These are phyloP conservation scores for Micractinium conductrix DNA, from an alignment of 139 green algal genomes.

Conservation along the genomic window DNA sequence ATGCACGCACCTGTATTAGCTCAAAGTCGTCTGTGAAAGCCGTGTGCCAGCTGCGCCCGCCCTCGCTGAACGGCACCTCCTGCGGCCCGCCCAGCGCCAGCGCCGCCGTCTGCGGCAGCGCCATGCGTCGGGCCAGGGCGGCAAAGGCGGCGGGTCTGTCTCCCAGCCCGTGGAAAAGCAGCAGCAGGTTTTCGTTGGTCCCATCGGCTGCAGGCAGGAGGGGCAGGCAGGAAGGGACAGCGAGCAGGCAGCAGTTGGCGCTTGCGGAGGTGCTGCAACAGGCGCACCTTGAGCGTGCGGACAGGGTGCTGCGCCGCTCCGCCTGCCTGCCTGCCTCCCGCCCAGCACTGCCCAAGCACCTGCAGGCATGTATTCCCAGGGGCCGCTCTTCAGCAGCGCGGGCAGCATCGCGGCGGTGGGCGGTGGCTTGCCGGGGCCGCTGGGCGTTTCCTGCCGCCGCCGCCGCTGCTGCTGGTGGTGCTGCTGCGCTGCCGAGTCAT, in stretches of 20 bases:
- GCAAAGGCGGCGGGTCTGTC: slow-evolving; percentile 44
- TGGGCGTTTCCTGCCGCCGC: neutral
- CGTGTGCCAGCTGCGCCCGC: slow-evolving; percentile 44
- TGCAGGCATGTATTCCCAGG: slow-evolving; percentile 27
- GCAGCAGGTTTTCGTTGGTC: slow-evolving; percentile 43
- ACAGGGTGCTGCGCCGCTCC: too few species aligned
- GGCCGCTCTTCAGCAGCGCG: neutral
- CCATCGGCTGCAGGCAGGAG: slow-evolving; percentile 41
- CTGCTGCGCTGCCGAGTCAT: neutral
- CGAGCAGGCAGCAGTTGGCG: too few species aligned
- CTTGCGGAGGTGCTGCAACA: too few species aligned
- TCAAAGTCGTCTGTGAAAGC: slow-evolving; percentile 45
- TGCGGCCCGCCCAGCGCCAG: slow-evolving; percentile 46
- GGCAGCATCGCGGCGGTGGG: slow-evolving; percentile 35
- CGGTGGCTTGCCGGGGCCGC: too few species aligned
- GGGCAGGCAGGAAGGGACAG: too few species aligned
- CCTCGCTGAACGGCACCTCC: slow-evolving; percentile 39
- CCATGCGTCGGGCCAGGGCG: slow-evolving; percentile 40
- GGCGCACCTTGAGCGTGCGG: too few species aligned
- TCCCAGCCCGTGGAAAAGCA: slow-evolving; percentile 56
- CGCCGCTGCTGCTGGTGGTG: neutral
- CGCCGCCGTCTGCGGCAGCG: slow-evolving; percentile 50
- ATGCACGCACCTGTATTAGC: slow-evolving; percentile 43
- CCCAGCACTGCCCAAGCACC: too few species aligned
- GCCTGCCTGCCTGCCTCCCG: too few species aligned